phyloP scores from a whole-genome alignment of 2,329 filamentous ascomycete species.

The Aspergillus pseudotamarii region DNA sequence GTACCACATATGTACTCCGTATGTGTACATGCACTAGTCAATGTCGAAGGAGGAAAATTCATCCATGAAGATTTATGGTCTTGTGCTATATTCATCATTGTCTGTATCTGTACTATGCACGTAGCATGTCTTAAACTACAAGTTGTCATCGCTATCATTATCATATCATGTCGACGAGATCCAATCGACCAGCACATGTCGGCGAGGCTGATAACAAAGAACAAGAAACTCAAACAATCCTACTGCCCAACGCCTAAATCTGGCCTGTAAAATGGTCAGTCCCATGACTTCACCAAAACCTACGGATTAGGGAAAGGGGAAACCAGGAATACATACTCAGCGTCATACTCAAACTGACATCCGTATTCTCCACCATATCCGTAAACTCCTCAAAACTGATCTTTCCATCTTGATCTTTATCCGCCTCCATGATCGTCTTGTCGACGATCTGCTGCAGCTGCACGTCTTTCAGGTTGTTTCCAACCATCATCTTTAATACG shows the following conservation, averaged over 20 bases:
- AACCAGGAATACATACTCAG: constrained; percentile 52
- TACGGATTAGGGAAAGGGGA: background rate
- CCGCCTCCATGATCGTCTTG: constrained; percentile 99
- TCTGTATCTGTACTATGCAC: background rate
- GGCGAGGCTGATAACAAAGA: background rate
- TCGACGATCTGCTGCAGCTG: constrained; percentile 98
- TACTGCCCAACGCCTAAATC: constrained; percentile 15
- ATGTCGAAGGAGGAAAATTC: background rate
- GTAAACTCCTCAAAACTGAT: constrained; percentile 99
- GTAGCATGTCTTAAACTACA: constrained; percentile 14
- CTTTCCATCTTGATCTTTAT: constrained; percentile 92
- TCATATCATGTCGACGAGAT: constrained; percentile 12
- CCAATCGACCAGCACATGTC: background rate
- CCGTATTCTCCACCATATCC: constrained; percentile 97
- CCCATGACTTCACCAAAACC: background rate
- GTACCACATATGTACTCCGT: no score
- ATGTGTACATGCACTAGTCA: background rate
- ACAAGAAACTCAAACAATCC: background rate
- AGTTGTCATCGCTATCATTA: constrained; percentile 19
- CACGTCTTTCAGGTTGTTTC: constrained; percentile 97
- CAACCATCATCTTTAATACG: constrained; percentile 99
- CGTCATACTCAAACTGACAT: constrained; percentile 70
- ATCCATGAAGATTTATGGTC: background rate
- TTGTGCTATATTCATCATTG: background rate
- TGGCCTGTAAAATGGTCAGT: constrained; percentile 20